These are phyloP conservation scores for Penicillium cataractarum DNA, from an alignment of 495 filamentous ascomycete genomes.

Conservation along the genomic window DNA sequence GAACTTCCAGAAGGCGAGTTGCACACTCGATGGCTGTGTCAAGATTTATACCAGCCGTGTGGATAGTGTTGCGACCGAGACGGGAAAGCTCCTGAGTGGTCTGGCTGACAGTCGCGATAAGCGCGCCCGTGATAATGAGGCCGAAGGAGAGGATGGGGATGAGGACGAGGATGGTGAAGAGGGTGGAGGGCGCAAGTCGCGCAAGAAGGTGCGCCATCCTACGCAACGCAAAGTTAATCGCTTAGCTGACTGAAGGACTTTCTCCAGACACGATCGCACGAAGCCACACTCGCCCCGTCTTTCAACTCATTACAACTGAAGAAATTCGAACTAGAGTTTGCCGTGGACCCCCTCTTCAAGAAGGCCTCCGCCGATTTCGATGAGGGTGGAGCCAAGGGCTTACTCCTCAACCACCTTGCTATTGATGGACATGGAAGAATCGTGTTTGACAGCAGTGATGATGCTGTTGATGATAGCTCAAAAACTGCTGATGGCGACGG, in stretches of 20 bases:
- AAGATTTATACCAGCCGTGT: slow-evolving; percentile 99
- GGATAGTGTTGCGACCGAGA: slow-evolving; percentile 97
- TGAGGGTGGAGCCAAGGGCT: slow-evolving; percentile 94
- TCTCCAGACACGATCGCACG: slow-evolving; percentile 75
- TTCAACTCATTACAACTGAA: slow-evolving; percentile 90
- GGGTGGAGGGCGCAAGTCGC: slow-evolving; percentile 73
- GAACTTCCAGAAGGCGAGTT: slow-evolving; percentile 98
- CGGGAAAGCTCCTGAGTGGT: slow-evolving; percentile 91
- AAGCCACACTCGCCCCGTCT: slow-evolving; percentile 85
- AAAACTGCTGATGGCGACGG: slow-evolving; percentile 56
- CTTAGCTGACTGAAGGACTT: slow-evolving; percentile 5
- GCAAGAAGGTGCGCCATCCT: slow-evolving; percentile 62
- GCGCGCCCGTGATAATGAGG: slow-evolving; percentile 69
- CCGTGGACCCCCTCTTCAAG: slow-evolving; percentile 96
- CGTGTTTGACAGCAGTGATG: slow-evolving; percentile 97
- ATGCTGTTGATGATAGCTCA: slow-evolving; percentile 65
- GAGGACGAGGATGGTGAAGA: slow-evolving; percentile 85
- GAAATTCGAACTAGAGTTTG: slow-evolving; percentile 96
- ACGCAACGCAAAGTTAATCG: neutral
- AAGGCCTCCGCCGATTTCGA: slow-evolving; percentile 98
- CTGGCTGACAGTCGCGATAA: slow-evolving; percentile 87
- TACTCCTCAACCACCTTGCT: slow-evolving; percentile 91
- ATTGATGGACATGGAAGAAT: slow-evolving; percentile 92
- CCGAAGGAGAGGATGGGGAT: slow-evolving; percentile 62
- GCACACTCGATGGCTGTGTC: slow-evolving; percentile 96